Evolutionary conservation across 73 alveolate genomes (phyloP).

Genomic region (Symbiodinium pilosum): DNA sequence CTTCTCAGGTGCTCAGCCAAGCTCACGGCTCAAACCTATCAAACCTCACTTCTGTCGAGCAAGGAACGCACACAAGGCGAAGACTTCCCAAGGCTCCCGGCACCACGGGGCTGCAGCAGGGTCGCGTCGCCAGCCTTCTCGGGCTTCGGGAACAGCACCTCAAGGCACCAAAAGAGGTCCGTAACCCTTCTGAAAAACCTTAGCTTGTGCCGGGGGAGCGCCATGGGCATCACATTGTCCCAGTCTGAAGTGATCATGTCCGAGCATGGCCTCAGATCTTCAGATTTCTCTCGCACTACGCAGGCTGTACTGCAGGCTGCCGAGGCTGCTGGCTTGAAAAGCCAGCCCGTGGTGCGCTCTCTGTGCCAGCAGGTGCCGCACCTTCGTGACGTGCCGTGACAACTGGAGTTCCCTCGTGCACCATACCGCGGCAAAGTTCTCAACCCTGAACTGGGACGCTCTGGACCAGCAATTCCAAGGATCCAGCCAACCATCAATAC

Average conservation of each 20-base stretch:
- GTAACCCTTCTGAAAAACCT: no score
- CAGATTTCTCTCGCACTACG: no score
- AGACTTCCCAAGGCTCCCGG: not conserved
- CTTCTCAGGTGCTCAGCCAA: no score
- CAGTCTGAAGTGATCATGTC: conserved; percentile 91
- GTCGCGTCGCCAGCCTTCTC: conserved; percentile 94
- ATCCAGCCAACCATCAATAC: conserved; percentile 91
- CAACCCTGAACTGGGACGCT: no score
- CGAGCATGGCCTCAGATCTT: conserved; percentile 79
- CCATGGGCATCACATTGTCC: conserved; percentile 94
- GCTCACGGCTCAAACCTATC: not conserved
- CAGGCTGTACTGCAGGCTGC: no score
- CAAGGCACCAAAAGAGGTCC: not conserved
- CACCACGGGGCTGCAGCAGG: conserved; percentile 76
- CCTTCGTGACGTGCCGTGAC: not conserved
- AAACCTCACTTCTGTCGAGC: not conserved
- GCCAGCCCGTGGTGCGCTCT: conserved; percentile 80
- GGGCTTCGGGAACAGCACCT: conserved; percentile 91
- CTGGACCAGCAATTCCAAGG: not conserved
- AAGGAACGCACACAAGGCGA: not conserved
- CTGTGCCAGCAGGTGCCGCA: conserved; percentile 95
- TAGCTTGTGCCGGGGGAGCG: not conserved
- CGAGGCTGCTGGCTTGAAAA: conserved; percentile 58
- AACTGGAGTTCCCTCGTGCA: no score
- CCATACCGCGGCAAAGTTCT: no score